Percentiles rank a stretch among this genome's conserved stretches.
These are phyloP conservation scores for Ascosphaera aggregata DNA, from an alignment of 2,329 filamentous ascomycete species.

Conservation along the genomic window DNA sequence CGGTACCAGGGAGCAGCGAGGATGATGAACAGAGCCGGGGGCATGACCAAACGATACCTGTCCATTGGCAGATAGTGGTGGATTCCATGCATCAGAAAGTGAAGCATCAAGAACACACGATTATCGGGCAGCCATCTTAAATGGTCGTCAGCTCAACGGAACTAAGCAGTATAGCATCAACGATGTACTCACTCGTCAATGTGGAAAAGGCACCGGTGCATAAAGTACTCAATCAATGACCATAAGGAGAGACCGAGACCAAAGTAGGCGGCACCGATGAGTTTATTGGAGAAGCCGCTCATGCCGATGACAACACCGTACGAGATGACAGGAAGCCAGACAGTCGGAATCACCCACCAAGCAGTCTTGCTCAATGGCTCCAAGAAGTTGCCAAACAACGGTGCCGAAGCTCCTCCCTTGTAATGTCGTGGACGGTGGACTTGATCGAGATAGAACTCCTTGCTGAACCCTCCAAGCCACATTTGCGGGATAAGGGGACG, in stretches of 20 bases:
- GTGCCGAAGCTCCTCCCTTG: slow-evolving; percentile 75
- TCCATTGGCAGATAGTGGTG: slow-evolving; percentile 99
- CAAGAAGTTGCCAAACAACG: slow-evolving; percentile 93
- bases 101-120: slow-evolving; percentile 57
- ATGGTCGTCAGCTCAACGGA: slow-evolving; percentile 7
- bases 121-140: slow-evolving; percentile 72
- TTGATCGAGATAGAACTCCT: slow-evolving; percentile 93
- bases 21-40: slow-evolving; percentile 61
- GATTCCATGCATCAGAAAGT: slow-evolving; percentile 89
- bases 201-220: slow-evolving; percentile 88
- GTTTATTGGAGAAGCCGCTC: slow-evolving; percentile 30
- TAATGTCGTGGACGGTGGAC: slow-evolving; percentile 92
- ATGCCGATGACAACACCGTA: slow-evolving; percentile 49
- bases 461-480: slow-evolving; percentile 68
- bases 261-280: slow-evolving; percentile 38
- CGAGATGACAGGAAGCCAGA: slow-evolving; percentile 63
- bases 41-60: slow-evolving; percentile 91
- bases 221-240: slow-evolving; percentile 69
- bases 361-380: slow-evolving; percentile 89
- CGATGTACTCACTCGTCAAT: slow-evolving; percentile 50
- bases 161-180: background rate
- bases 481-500: slow-evolving; percentile 70
- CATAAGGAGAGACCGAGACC: slow-evolving; percentile 51
- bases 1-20: slow-evolving; percentile 85
- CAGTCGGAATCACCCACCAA: slow-evolving; percentile 68